Evolutionary conservation across 768 basidiomycete species (phyloP).

Genomic region (Rhodotorula babjevae): DNA sequence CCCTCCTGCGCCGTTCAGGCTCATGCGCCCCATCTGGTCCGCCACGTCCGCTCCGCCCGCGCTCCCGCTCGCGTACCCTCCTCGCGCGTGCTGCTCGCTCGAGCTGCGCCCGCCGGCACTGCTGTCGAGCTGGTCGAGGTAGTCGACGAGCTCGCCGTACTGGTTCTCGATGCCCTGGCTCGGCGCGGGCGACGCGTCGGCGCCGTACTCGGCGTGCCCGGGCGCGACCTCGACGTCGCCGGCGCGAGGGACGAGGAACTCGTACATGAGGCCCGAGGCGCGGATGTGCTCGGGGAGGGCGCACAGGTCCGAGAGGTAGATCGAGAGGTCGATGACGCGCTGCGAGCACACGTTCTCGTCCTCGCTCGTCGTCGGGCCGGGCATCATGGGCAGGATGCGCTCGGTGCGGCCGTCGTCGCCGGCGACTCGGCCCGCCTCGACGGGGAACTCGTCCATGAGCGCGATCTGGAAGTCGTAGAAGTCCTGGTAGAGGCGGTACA

Average conservation of each 20-base stretch:
- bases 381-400: constrained; percentile 93
- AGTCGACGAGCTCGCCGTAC: constrained; percentile 43
- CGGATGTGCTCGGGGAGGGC: constrained; percentile 74
- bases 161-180: constrained; percentile 39
- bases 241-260: constrained; percentile 75
- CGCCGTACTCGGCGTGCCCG: constrained; percentile 7
- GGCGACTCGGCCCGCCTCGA: constrained; percentile 74
- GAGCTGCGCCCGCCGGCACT: constrained; percentile 9
- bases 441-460: constrained; percentile 78
- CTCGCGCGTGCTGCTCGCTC: background rate
- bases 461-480: constrained; percentile 96
- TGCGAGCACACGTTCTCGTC: constrained; percentile 76
- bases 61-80: background rate
- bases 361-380: constrained; percentile 79
- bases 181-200: constrained; percentile 21
- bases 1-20: constrained; percentile 22
- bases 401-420: constrained; percentile 37
- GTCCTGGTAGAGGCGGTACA: constrained; percentile 94
- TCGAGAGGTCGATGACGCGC: constrained; percentile 75
- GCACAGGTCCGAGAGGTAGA: constrained; percentile 77
- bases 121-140: constrained; percentile 42
- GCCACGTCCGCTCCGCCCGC: constrained; percentile 1
- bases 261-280: constrained; percentile 70
- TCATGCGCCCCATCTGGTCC: constrained; percentile 27
- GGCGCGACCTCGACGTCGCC: constrained; percentile 52